These are phyloP conservation scores for Termitomyces sp. DNA, from an alignment of 768 basidiomycete genomes.

Conservation along the genomic window DNA sequence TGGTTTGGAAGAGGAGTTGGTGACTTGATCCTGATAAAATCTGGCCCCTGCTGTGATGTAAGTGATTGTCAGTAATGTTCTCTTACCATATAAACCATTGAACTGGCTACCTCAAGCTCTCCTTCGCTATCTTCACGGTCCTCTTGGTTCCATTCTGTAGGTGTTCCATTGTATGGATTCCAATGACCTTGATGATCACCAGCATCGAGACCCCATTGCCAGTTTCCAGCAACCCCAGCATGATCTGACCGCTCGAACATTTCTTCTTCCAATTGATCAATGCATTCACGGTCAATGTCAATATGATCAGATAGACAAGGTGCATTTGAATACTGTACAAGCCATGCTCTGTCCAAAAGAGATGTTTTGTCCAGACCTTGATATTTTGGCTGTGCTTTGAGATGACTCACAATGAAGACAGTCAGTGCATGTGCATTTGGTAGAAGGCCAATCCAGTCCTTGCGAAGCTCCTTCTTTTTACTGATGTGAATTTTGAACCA, in stretches of 20 bases:
- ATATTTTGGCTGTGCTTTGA: too few relatives aligned
- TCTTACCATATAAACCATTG: too few relatives aligned
- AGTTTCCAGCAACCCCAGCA: conserved; percentile 17
- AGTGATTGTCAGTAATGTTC: too few relatives aligned
- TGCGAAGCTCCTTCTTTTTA: background rate
- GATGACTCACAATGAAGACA: too few relatives aligned
- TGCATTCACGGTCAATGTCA: background rate
- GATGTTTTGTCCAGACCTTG: too few relatives aligned
- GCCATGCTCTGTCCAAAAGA: too few relatives aligned
- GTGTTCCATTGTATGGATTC: conserved; percentile 2
- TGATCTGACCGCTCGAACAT: background rate
- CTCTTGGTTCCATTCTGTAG: background rate
- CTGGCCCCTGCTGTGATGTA: background rate
- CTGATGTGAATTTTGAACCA: conserved; percentile 11
- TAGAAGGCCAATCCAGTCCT: background rate
- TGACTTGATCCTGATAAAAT: background rate
- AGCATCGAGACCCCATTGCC: conserved; percentile 10
- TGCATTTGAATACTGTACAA: too few relatives aligned
- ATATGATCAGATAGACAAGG: background rate
- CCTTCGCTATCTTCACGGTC: background rate
- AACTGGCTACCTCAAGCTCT: background rate
- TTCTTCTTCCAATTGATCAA: background rate
- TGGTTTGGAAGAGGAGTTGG: background rate
- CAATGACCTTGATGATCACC: conserved; percentile 2
- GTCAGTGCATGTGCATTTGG: background rate